Base-by-base conservation (phyloP, 805 yeast genomes). In the Candida suzukii region DNA sequence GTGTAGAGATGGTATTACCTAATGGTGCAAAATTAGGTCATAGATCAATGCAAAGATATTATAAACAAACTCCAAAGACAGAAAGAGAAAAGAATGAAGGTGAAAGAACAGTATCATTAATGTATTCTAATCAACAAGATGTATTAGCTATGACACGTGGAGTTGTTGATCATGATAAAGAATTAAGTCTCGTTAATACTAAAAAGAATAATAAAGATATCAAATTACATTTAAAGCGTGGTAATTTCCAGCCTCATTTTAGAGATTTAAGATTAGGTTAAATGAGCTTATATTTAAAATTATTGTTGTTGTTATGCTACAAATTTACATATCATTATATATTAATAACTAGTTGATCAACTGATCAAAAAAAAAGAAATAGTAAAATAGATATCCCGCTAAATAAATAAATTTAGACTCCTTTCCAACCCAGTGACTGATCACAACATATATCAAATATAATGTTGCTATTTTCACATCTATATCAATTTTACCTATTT, bases 1-100 rank as follows among this genome's bases (percentile, higher is more conserved):
- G 88, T 4, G 72, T 73, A 16, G 88, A 83, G 51, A 60, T 88
- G 37, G 66, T 74, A 0, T 67, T 90, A 38, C 90, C 96, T 2
- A 74, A 84, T 17, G 97, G 97, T 1, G 64, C 76, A 4, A 74
- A 77, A 35, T 71, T 86, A 1, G 95, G 95, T 0, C 96, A 90
- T 60, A 70, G 97, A 45, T 68, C 84, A 2, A 69, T 83, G 62
- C 71, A 73, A 36, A 68, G 85, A 40, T 78, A 76, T 54, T 79
- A 79, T 58, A 78, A 82, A 53, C 95, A 84, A 58, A 73, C 72
- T 43, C 52, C 72, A 30, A 63, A 68, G 14, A 55, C 65, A 2
- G 77, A 71, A 33, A 60, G 65, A 19, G 63, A 63, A 10, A 65
- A 74, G 22, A 55, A 67, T 12, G 88, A 84, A 17, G 80, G 88